Conservation (phyloP, 2,329 filamentous ascomycete genomes). For the Xylaria sp. region DNA sequence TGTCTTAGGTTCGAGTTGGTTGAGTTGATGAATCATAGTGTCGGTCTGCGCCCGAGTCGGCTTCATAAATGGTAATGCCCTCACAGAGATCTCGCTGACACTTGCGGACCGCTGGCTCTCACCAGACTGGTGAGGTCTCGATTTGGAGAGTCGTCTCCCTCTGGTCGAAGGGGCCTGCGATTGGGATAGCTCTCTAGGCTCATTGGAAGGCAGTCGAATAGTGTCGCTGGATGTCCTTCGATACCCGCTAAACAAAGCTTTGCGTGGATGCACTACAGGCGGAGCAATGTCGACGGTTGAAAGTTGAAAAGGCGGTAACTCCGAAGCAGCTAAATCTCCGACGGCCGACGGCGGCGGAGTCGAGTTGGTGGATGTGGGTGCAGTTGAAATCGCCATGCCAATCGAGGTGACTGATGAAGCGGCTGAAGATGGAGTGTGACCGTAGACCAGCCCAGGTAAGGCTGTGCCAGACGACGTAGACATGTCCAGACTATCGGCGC, state of each 20-base stretch:
- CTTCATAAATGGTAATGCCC: slow-evolving; percentile 25
- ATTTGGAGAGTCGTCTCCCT: slow-evolving; percentile 42
- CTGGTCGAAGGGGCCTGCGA: slow-evolving; percentile 30
- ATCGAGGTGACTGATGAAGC: slow-evolving; percentile 45
- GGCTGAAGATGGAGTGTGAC: slow-evolving; percentile 39
- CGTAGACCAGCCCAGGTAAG: slow-evolving; percentile 29
- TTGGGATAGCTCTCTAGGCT: slow-evolving; percentile 11
- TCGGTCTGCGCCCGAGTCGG: slow-evolving; percentile 23
- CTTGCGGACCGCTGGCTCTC: slow-evolving; percentile 28
- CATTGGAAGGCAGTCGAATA: slow-evolving; percentile 19
- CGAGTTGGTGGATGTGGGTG: slow-evolving; percentile 38
- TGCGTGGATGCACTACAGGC: slow-evolving; percentile 21
- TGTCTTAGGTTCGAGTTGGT: slow-evolving; percentile 18
- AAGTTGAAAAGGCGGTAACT: slow-evolving; percentile 9
- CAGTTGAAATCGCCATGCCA: slow-evolving; percentile 42
- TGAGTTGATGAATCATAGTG: slow-evolving; percentile 25
- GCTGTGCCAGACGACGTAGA: slow-evolving; percentile 26
- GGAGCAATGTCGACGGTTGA: background rate
- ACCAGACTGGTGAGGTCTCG: slow-evolving; percentile 17
- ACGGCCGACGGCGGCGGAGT: slow-evolving; percentile 31
- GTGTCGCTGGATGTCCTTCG: slow-evolving; percentile 30
- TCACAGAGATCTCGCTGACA: slow-evolving; percentile 23
- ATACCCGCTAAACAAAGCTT: slow-evolving; percentile 28
- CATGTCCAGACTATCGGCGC: slow-evolving; percentile 29
- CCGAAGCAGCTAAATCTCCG: slow-evolving; percentile 22